Percentiles rank a stretch among this genome's conserved stretches.
Conservation (phyloP, 2,329 filamentous ascomycete genomes). For the Fusarium sterilihyphosum region DNA sequence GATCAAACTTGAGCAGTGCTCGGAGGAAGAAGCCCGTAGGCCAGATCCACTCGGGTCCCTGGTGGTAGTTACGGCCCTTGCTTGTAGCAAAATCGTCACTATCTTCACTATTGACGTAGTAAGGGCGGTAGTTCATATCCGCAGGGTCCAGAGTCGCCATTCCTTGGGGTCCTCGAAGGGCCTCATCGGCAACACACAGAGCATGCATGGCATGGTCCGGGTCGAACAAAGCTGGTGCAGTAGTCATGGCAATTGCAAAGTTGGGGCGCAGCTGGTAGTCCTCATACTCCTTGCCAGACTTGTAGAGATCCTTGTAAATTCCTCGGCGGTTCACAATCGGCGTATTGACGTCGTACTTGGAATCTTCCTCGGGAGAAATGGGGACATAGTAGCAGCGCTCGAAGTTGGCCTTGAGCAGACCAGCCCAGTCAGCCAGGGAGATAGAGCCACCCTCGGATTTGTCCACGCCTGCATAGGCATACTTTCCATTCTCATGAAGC, state of each 20-base stretch:
- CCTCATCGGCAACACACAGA: slow-evolving; percentile 80
- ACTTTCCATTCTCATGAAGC: slow-evolving; percentile 74
- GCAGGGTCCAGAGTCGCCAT: slow-evolving; percentile 95
- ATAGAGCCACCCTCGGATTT: slow-evolving; percentile 69
- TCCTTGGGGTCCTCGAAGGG: slow-evolving; percentile 85
- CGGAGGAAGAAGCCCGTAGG: slow-evolving; percentile 95
- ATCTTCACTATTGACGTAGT: slow-evolving; percentile 96
- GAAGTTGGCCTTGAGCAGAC: slow-evolving; percentile 83
- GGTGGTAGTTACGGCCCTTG: slow-evolving; percentile 97
- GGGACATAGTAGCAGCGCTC: slow-evolving; percentile 94
- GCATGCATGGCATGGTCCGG: slow-evolving; percentile 80
- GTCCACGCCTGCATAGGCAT: slow-evolving; percentile 77
- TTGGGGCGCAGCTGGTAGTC: slow-evolving; percentile 97
- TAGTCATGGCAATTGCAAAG: slow-evolving; percentile 94
- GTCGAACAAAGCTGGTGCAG: slow-evolving; percentile 88
- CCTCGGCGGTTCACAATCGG: slow-evolving; percentile 86
- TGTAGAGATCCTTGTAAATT: slow-evolving; percentile 98
- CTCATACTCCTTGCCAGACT: slow-evolving; percentile 93
- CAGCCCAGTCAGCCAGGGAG: slow-evolving; percentile 81
- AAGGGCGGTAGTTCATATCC: slow-evolving; percentile 92
- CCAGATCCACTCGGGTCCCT: slow-evolving; percentile 98
- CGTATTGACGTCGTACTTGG: slow-evolving; percentile 81
- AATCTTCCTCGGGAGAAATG: slow-evolving; percentile 72
- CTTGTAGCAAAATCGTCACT: slow-evolving; percentile 89
- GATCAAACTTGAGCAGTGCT: slow-evolving; percentile 89